Percentiles rank a stretch among this genome's conserved stretches.
Evolutionary conservation across 2,329 filamentous ascomycete genomes (phyloP).

Genomic region (Cytospora leucostoma): DNA sequence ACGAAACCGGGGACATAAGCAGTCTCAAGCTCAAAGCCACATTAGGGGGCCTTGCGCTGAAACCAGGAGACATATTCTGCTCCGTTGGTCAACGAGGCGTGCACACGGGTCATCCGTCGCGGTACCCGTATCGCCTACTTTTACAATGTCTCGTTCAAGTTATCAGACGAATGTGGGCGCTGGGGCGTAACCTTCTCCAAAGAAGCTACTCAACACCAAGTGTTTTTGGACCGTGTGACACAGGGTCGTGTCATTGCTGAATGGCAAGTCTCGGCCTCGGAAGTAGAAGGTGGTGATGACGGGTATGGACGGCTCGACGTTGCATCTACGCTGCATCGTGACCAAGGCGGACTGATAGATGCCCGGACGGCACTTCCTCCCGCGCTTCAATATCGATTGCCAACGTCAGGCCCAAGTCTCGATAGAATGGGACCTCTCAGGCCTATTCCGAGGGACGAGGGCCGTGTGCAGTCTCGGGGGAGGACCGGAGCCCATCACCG

Average conservation of each 20-base stretch:
- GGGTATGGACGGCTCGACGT: not conserved
- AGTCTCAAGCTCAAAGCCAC: not conserved
- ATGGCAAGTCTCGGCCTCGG: not conserved
- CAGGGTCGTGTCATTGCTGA: not conserved
- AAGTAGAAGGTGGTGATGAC: not conserved
- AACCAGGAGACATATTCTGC: constrained; percentile 3
- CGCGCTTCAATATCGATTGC: constrained; percentile 1
- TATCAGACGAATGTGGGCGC: not conserved
- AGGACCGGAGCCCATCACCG: constrained; percentile 28
- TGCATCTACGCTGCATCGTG: constrained; percentile 5
- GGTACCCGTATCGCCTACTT: constrained; percentile 3
- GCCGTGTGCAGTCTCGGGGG: constrained; percentile 33
- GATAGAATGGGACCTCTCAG: constrained; percentile 31
- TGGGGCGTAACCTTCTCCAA: not conserved
- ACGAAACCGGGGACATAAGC: not conserved
- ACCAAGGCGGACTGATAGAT: constrained; percentile 5
- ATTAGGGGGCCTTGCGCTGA: not conserved
- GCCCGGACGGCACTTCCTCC: constrained; percentile 15
- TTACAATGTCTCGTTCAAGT: not conserved
- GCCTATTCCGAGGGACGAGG: constrained; percentile 28
- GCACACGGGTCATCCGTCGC: not conserved
- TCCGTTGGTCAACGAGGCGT: not conserved
- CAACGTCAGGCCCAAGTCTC: not conserved
- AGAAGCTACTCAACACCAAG: not conserved
- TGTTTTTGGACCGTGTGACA: not conserved